Percentiles rank a stretch among this genome's conserved stretches.
These are phyloP conservation scores for Ophiostoma fasciatum DNA, from an alignment of 2,329 filamentous ascomycete species.

Conservation along the genomic window DNA sequence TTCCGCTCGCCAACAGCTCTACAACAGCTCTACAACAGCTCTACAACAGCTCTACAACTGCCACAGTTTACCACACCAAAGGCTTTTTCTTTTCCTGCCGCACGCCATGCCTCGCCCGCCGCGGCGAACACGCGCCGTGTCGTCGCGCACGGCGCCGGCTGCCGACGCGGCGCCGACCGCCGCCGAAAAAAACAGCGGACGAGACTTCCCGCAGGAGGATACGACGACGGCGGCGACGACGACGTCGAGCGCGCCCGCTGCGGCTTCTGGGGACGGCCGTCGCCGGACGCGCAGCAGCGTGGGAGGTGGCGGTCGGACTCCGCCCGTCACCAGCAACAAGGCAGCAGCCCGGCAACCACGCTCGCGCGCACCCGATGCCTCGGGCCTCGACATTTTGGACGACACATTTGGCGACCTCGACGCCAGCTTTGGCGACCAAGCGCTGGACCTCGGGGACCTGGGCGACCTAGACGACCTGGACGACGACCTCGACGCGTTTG, in stretches of 20 bases:
- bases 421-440: conserved; percentile 22
- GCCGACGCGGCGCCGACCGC: not conserved
- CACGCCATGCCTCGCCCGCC: conserved; percentile 13
- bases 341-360: conserved; percentile 16
- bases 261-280: too few relatives aligned
- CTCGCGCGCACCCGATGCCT: conserved; percentile 22
- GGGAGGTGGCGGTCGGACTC: conserved; percentile 4
- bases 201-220: too few relatives aligned
- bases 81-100: too few relatives aligned
- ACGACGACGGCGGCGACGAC: too few relatives aligned
- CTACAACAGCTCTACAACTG: too few relatives aligned
- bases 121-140: conserved; percentile 9
- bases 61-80: too few relatives aligned
- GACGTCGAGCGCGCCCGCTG: too few relatives aligned
- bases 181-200: too few relatives aligned
- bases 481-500: conserved; percentile 11
- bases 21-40: too few relatives aligned
- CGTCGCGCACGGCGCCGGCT: conserved; percentile 3
- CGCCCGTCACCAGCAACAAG: conserved; percentile 7
- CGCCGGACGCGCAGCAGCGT: conserved; percentile 7
- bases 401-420: conserved; percentile 30
- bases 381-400: conserved; percentile 30
- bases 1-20: too few relatives aligned
- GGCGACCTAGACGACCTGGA: conserved; percentile 16
- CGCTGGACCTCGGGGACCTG: conserved; percentile 1